Conservation (phyloP, 768 basidiomycete species). For the Auricularia cornea region DNA sequence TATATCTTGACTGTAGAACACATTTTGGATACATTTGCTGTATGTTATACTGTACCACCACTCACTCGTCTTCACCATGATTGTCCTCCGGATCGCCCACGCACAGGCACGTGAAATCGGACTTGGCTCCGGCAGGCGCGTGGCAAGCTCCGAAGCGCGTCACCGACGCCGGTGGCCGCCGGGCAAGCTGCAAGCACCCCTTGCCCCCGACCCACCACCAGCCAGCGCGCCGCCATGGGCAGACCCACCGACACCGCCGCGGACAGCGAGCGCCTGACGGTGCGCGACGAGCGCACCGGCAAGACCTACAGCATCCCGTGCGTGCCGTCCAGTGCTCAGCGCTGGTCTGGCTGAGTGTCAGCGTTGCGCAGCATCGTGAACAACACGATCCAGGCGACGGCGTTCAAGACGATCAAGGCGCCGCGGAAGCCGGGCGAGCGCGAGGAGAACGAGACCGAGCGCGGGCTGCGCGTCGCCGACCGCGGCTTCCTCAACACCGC, state of each 20-base stretch:
- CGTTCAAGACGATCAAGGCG: slow-evolving; percentile 71
- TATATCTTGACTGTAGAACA: no score
- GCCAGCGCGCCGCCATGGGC: neutral
- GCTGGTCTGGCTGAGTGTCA: neutral
- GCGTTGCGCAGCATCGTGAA: slow-evolving; percentile 51
- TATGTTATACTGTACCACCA: no score
- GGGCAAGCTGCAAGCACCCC: neutral
- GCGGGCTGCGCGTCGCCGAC: slow-evolving; percentile 41
- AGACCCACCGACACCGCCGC: neutral
- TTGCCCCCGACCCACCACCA: neutral
- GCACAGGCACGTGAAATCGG: no score
- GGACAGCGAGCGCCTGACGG: slow-evolving; percentile 38
- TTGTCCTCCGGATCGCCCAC: no score
- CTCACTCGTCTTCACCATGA: no score
- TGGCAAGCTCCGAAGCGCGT: no score
- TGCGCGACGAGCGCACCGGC: slow-evolving; percentile 80
- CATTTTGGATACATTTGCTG: no score
- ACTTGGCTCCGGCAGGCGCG: no score
- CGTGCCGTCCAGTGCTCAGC: slow-evolving; percentile 25
- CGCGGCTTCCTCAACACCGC: slow-evolving; percentile 43
- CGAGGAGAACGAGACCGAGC: slow-evolving; percentile 75
- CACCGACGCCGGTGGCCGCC: no score
- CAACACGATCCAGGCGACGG: slow-evolving; percentile 71
- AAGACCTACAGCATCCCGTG: slow-evolving; percentile 68
- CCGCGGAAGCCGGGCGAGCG: slow-evolving; percentile 49